Evolutionary conservation across 345 rosid genomes (phyloP), one percentile per base, ranked within the genome.

Genomic region (Aegle marmelos): DNA sequence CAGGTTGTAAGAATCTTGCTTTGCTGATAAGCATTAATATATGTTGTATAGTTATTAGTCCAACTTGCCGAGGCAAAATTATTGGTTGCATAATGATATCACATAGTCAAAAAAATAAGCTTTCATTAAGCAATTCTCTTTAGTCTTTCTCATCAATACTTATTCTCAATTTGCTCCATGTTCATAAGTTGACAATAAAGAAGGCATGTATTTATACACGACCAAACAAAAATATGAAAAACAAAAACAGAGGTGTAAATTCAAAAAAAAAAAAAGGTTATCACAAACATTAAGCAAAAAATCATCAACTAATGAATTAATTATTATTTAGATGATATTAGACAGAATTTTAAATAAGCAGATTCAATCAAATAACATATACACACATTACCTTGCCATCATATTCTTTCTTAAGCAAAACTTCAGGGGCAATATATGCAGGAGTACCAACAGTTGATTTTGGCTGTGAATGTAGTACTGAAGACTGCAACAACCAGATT

Each of bases 401-500:
- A 54, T 97, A 97, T 86, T 94, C 99, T 87, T 93, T 94, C 89
- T 93, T 94, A 31, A 91, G 95, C 76, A 97, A 86, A 70, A 97
- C 98, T 88, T 97, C 99, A 6, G 99, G 99, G 80, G 99, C 99
- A 6, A 94, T 97, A 79, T 97, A 97, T 66, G 99, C 99, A 74
- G 99, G 99, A 30, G 99, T 97, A 81, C 99, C 99, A 73, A 97
- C 99, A 2, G 99, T 93, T 68, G 98, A 94, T 82, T 91, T 94
- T 5, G 98, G 99, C 78, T 94, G 98, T 1, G 99, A 97, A 80
- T 97, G 98, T 41, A 94, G 89, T 85, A 97, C 92, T 2, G 99
- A 97, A 5, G 98, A 94, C 99, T 96, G 91, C 17, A 5, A 58
- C 77, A 66, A 80, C 37, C 21, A 77, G 54, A 76, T n/a, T 33